Base-by-base conservation (phyloP, 2,329 filamentous ascomycete species). In the Dactylonectria estremocensis region DNA sequence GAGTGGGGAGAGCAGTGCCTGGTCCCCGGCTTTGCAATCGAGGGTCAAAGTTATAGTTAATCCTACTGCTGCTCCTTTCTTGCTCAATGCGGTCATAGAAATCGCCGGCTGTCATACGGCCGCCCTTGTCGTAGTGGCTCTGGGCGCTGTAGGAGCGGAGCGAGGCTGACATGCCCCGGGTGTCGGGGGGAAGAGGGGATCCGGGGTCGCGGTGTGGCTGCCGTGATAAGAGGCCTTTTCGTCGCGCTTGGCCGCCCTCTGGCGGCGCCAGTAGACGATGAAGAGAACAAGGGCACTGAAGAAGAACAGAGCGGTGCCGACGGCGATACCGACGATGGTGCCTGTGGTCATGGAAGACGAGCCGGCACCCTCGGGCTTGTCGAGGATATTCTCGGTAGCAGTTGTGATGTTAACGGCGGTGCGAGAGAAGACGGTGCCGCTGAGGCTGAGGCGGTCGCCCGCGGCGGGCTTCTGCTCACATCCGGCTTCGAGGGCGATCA, bases 321-420 rank as follows among this genome's bases (percentile, higher is more conserved):
- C 76, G 0, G 81, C 82, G 52, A 90, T 89, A 18, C 87, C 88
- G 0, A 85, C 84, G 16, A 89, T 86, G n/a, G 85, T 84, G 2
- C 85, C 84, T 0, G 83, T 82, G 0, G 84, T 82, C 74, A 89
- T 82, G 10, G 72, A 72, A 0, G 72, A 76, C 3, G 74, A 68
- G 0, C 69, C 76, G 2, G 76, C 76, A 0, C 79, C 77, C 0
- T 74, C 73, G 1, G 76, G 70, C 0, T 71, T 67, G 0, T 77
- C 54, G 3, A 76, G 71, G 3, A 79, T 81, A 3, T 74, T 69
- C 4, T 73, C 66, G 3, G 61, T 66, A 0, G 79, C 71, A 0
- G 80, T 77, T 2, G 81, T 83, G n/a, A 85, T 84, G 49, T 82
- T 84, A 33, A 87, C 72, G 0, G 72, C 48, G 0, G 69, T 62